These are phyloP conservation scores for Phaeotremella skinneri DNA, from an alignment of 768 basidiomycete species.

Conservation along the genomic window DNA sequence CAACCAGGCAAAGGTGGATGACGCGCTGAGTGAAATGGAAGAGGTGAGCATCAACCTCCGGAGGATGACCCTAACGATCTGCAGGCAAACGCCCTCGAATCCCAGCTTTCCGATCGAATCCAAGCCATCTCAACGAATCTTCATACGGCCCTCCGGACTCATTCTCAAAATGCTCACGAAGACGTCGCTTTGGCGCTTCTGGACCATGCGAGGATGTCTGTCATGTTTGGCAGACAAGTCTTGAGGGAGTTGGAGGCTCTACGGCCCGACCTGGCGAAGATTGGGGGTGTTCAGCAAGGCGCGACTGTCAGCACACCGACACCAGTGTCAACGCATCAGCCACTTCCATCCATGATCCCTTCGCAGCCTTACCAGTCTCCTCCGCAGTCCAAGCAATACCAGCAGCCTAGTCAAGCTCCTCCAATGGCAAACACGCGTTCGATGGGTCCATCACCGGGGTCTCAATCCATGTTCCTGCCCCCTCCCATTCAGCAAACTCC, in stretches of 20 bases:
- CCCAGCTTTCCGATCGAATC: constrained; percentile 76
- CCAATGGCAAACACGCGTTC: not conserved
- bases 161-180: constrained; percentile 82
- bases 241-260: constrained; percentile 84
- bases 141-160: constrained; percentile 76
- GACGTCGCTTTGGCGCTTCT: constrained; percentile 86
- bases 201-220: constrained; percentile 85
- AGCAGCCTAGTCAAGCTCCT: not conserved
- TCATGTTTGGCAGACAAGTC: constrained; percentile 87
- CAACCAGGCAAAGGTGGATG: constrained; percentile 59
- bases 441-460: not conserved
- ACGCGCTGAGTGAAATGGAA: constrained; percentile 50
- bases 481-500: constrained; percentile 4
- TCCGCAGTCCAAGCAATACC: not conserved
- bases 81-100: constrained; percentile 87
- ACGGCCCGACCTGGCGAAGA: constrained; percentile 63
- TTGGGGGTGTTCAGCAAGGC: constrained; percentile 37
- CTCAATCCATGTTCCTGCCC: constrained; percentile 44
- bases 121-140: constrained; percentile 92
- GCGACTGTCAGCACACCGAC: constrained; percentile 8
- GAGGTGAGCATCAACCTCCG: constrained; percentile 31
- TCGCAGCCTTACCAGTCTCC: constrained; percentile 17
- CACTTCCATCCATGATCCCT: constrained; percentile 11
- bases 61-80: not conserved
- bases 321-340: constrained; percentile 2